Evolutionary conservation across 164 flowering plant genomes (phyloP).

Genomic region (Aristolochia fimbriata): DNA sequence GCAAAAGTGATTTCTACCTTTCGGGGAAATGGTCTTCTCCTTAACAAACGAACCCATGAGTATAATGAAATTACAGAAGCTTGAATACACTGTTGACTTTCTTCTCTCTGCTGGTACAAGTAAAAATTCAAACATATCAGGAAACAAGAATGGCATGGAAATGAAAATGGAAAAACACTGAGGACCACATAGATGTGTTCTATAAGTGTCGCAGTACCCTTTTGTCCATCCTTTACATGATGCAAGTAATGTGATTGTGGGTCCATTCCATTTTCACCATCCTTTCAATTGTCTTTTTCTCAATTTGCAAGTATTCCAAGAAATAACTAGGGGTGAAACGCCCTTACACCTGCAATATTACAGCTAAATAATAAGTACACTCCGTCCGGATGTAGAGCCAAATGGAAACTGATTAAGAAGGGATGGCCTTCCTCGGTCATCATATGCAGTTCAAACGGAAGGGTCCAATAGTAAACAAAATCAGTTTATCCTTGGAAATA

Average conservation of each 20-base stretch:
- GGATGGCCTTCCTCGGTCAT: no score
- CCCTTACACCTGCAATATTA: no score
- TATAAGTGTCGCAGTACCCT: slow-evolving; percentile 1
- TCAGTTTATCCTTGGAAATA: no score
- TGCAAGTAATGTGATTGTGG: background rate
- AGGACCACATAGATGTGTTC: background rate
- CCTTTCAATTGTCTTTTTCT: background rate
- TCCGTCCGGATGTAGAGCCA: no score
- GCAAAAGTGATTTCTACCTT: slow-evolving; percentile 2
- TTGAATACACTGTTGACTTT: background rate
- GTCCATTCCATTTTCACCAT: background rate
- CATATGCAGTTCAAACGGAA: no score
- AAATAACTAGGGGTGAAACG: no score
- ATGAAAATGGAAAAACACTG: background rate
- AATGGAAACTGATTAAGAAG: no score
- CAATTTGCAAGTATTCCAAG: background rate
- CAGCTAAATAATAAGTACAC: no score
- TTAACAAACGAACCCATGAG: slow-evolving; percentile 10
- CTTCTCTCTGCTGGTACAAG: slow-evolving; percentile 6
- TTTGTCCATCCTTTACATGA: slow-evolving; percentile 4
- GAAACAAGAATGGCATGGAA: background rate
- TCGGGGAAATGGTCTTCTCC: slow-evolving; percentile 11
- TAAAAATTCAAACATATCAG: background rate
- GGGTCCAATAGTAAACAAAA: no score
- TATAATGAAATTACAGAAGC: background rate